Evolutionary conservation across 441 rosid genomes (phyloP), one percentile per base, ranked within the genome.

Genomic region (Gossypium davidsonii): DNA sequence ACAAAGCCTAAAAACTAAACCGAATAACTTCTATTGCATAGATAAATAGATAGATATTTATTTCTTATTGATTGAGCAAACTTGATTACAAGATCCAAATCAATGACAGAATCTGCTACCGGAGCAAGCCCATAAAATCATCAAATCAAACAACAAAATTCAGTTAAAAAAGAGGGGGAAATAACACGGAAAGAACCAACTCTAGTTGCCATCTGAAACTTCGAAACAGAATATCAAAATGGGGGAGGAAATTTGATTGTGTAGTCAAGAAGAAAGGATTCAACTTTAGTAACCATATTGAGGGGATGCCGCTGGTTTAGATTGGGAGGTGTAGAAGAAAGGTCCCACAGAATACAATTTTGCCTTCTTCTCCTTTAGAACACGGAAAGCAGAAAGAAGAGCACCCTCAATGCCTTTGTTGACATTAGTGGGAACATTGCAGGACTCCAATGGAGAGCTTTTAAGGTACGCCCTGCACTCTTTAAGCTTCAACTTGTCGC

Each of bases 391-490:
- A 10, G 79, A 70, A 60, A 87, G 88, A 14, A 62, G 82, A 77
- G 85, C 81, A 20, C 92, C 91, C 0, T 73, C 57, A 1, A 90
- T 55, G 3, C 87, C 90, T 14, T 74, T 71, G 80, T 84, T 83
- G 42, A 74, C 84, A 51, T 87, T 81, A 10, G 84, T 73, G 10
- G 91, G 86, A 46, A 71, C 71, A 14, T 84, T 79, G n/a, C 96
- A 87, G 56, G 53, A 57, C 25, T 74, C 74, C 31, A 53, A 23
- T 1, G 91, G 86, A 69, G 90, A 84, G 26, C 65, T 15, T 49
- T 87, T 80, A 6, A 86, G 77, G 62, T 73, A 77, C 1, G 84
- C 88, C 63, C 83, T 82, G 85, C 95, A 90, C 25, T 83, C 74
- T 55, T 26, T 55, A 17, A 83, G 39, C 79, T 80, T 85, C 63